phyloP scores from a whole-genome alignment of 2,329 filamentous ascomycete species.

The Exophiala dermatitidis region DNA sequence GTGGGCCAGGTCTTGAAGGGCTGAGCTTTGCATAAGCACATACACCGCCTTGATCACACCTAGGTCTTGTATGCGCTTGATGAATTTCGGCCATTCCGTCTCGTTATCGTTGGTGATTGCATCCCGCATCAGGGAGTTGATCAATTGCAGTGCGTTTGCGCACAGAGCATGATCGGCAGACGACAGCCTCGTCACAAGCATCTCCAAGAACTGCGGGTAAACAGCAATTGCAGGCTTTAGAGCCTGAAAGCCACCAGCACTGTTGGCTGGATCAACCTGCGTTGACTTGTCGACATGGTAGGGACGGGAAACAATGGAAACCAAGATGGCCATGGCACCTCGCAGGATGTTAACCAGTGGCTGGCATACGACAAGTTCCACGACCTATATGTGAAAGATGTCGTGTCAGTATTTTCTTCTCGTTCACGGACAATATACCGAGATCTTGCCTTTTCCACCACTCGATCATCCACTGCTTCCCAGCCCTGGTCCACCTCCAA shows the following conservation, averaged over 20 bases:
- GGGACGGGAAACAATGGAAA: constrained; percentile 83
- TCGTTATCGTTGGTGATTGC: constrained; percentile 69
- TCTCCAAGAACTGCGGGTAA: constrained; percentile 89
- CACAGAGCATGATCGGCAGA: constrained; percentile 93
- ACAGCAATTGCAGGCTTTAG: constrained; percentile 85
- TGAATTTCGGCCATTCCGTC: constrained; percentile 90
- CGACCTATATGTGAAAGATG: constrained; percentile 48
- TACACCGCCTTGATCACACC: constrained; percentile 90
- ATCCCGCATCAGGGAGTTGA: constrained; percentile 92
- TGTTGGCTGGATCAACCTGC: constrained; percentile 50
- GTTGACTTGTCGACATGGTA: constrained; percentile 49
- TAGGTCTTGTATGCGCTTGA: constrained; percentile 85
- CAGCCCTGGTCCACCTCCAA: constrained; percentile 97
- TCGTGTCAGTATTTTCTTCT: constrained; percentile 6
- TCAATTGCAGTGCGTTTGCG: constrained; percentile 87
- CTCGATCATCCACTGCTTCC: constrained; percentile 56
- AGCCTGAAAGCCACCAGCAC: constrained; percentile 68
- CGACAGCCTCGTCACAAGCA: constrained; percentile 83
- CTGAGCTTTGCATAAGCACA: constrained; percentile 86
- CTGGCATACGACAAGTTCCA: constrained; percentile 88
- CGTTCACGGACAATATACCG: neutral
- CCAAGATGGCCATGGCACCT: constrained; percentile 93
- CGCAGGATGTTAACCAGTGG: constrained; percentile 95
- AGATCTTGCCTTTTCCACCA: constrained; percentile 47
- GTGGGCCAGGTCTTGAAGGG: constrained; percentile 81